These are phyloP conservation scores for Alternaria longipes DNA, from an alignment of 2,329 filamentous ascomycete species.

Conservation along the genomic window DNA sequence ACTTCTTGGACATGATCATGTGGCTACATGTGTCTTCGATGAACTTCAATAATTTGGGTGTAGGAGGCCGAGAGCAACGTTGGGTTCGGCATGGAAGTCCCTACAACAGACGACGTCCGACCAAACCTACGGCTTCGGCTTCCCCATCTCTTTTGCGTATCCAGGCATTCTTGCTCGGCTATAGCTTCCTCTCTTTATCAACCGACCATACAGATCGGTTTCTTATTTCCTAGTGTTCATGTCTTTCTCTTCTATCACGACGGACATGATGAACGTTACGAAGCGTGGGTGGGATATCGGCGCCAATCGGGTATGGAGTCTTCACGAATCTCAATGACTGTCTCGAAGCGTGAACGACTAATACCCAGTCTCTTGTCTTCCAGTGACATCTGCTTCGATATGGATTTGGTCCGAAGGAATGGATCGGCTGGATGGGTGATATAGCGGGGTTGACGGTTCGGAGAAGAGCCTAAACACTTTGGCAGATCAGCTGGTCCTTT, in stretches of 20 bases:
- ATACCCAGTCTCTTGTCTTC: slow-evolving; percentile 30
- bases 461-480: slow-evolving; percentile 16
- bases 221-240: slow-evolving; percentile 29
- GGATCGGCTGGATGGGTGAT: slow-evolving; percentile 15
- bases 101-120: not conserved
- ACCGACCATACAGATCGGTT: slow-evolving; percentile 26
- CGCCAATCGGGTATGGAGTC: slow-evolving; percentile 21
- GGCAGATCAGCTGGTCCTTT: slow-evolving; percentile 26
- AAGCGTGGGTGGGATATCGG: slow-evolving; percentile 27
- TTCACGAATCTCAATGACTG: slow-evolving; percentile 32
- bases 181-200: slow-evolving; percentile 29
- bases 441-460: slow-evolving; percentile 7
- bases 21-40: slow-evolving; percentile 36
- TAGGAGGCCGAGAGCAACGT: slow-evolving; percentile 10
- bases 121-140: slow-evolving; percentile 13
- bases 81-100: not conserved
- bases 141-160: slow-evolving; percentile 37
- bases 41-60: slow-evolving; percentile 36
- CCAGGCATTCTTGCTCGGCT: slow-evolving; percentile 32
- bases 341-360: slow-evolving; percentile 33
- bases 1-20: slow-evolving; percentile 39
- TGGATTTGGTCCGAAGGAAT: slow-evolving; percentile 10
- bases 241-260: slow-evolving; percentile 33
- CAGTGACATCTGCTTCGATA: slow-evolving; percentile 27
- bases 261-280: slow-evolving; percentile 36